Evolutionary conservation across 2,329 filamentous ascomycete genomes (phyloP).

Genomic region (Calonectria pseudoturangicola): DNA sequence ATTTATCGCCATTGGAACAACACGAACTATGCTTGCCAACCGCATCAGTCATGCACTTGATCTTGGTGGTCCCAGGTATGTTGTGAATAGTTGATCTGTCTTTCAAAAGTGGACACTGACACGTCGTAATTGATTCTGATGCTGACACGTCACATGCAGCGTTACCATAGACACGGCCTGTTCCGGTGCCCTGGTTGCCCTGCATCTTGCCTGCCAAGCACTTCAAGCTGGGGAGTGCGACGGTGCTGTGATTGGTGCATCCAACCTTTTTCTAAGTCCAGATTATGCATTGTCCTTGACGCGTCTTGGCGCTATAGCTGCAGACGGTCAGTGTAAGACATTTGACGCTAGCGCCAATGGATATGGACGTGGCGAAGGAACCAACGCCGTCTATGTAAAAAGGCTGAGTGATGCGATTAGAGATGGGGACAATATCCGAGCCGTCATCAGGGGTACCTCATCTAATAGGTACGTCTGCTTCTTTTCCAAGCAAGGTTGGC

Average conservation of each 20-base stretch:
- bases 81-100: not conserved
- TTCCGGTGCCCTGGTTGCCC: constrained; percentile 64
- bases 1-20: constrained; percentile 53
- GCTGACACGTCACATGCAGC: constrained; percentile 52
- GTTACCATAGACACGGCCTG: constrained; percentile 68
- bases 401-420: constrained; percentile 69
- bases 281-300: constrained; percentile 53
- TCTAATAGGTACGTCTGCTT: constrained; percentile 20
- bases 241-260: constrained; percentile 59
- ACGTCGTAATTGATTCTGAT: not conserved
- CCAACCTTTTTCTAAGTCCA: constrained; percentile 54
- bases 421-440: constrained; percentile 71
- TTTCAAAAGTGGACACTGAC: constrained; percentile 3
- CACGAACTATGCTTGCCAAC: constrained; percentile 52
- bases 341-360: constrained; percentile 59
- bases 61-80: constrained; percentile 51
- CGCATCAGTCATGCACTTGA: constrained; percentile 52
- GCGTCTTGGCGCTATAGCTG: constrained; percentile 52
- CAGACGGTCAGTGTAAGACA: constrained; percentile 62
- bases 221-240: constrained; percentile 57
- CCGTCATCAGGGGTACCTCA: constrained; percentile 68
- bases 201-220: constrained; percentile 63
- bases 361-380: constrained; percentile 76
- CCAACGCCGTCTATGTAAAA: constrained; percentile 73
- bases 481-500: constrained; percentile 56